Evolutionary conservation across 2,329 filamentous ascomycete species (phyloP).

Genomic region (Diaporthe ilicicola): DNA sequence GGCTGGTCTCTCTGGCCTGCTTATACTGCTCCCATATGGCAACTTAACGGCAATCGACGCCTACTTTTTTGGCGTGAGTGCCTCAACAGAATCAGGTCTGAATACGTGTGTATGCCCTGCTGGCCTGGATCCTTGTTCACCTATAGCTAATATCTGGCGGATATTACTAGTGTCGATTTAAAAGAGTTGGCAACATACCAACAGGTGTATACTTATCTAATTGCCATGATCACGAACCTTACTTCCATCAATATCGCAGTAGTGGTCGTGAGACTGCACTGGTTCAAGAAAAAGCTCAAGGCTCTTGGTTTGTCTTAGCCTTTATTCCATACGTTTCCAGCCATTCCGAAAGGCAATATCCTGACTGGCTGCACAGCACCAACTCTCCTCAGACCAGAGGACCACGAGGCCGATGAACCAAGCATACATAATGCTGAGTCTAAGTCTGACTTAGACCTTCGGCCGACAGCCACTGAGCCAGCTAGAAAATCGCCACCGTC

Average conservation of each 20-base stretch:
- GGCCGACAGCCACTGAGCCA: background rate
- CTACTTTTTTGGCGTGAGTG: slow-evolving; percentile 48
- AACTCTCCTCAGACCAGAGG: background rate
- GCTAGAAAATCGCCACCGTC: background rate
- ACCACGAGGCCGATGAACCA: background rate
- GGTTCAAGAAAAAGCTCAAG: slow-evolving; percentile 52
- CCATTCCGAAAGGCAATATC: background rate
- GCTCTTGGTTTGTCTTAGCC: background rate
- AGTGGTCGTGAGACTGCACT: slow-evolving; percentile 55
- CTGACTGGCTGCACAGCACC: background rate
- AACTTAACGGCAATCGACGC: slow-evolving; percentile 11
- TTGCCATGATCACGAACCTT: slow-evolving; percentile 57
- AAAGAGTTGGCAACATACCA: slow-evolving; percentile 59
- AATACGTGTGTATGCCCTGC: slow-evolving; percentile 51
- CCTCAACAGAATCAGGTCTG: slow-evolving; percentile 59
- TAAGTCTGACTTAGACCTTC: background rate
- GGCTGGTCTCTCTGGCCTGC: background rate
- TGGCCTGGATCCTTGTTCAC: background rate
- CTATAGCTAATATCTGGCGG: background rate
- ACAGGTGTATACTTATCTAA: slow-evolving; percentile 59
- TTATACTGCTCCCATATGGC: slow-evolving; percentile 1
- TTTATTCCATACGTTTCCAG: background rate
- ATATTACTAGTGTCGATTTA: slow-evolving; percentile 53
- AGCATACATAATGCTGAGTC: background rate
- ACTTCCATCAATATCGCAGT: slow-evolving; percentile 59